phyloP scores from a whole-genome alignment of 208 protist species.

The Trypanosoma avium region DNA sequence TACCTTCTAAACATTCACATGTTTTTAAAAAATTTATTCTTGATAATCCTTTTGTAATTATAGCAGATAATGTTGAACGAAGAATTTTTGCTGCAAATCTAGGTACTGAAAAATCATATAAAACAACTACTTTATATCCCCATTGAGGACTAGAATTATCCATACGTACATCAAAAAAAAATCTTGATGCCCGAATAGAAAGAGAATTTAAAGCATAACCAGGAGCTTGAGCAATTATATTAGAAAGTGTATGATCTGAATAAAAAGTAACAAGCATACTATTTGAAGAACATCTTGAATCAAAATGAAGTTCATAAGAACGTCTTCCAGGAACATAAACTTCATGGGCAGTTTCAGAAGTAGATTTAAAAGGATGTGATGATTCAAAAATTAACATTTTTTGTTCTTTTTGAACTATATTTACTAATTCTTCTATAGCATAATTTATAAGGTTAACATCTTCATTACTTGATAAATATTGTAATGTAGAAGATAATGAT shows the following conservation, averaged over 20 bases:
- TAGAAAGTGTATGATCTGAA: conserved; percentile 45
- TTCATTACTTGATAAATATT: conserved; percentile 12
- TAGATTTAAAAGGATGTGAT: conserved; percentile 61
- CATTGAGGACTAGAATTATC: conserved; percentile 62
- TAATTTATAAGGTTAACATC: conserved; percentile 22
- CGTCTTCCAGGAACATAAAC: conserved; percentile 46
- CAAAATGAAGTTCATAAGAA: conserved; percentile 73
- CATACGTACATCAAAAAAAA: conserved; percentile 69
- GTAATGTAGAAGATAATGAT: conserved; percentile 9
- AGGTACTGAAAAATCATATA: conserved; percentile 65
- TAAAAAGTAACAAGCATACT: conserved; percentile 66
- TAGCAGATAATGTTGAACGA: conserved; percentile 41
- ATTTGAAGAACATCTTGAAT: conserved; percentile 52
- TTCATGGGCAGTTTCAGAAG: conserved; percentile 51
- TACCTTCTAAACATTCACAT: conserved; percentile 46
- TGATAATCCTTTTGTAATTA: conserved; percentile 24
- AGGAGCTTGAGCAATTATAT: conserved; percentile 50
- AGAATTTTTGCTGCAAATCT: conserved; percentile 65
- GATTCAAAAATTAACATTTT: conserved; percentile 71
- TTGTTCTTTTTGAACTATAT: conserved; percentile 46
- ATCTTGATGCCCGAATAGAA: conserved; percentile 44
- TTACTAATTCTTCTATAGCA: conserved; percentile 38
- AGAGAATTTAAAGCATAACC: conserved; percentile 55
- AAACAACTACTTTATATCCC: conserved; percentile 79
- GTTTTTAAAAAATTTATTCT: conserved; percentile 31